Conservation (phyloP, 2,329 filamentous ascomycete species). For the Stachybotrys chlorohalonatus region DNA sequence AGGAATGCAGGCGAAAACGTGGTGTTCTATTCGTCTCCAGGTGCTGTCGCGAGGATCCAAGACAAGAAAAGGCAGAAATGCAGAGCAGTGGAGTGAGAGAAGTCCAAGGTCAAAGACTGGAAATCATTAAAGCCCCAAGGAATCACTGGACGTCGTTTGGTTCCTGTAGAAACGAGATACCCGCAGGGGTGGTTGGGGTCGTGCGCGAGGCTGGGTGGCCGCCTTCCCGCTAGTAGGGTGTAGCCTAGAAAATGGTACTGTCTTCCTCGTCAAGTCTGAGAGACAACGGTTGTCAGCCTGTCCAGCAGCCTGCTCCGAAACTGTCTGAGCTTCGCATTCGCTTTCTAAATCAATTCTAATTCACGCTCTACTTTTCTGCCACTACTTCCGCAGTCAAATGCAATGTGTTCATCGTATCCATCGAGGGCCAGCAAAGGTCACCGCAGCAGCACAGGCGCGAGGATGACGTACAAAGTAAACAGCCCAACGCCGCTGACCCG, state of each 20-base stretch:
- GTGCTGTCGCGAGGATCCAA: background rate
- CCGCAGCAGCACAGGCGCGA: background rate
- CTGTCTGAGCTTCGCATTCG: background rate
- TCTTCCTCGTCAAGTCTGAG: too few species aligned
- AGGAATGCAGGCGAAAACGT: background rate
- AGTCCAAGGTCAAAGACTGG: too few species aligned
- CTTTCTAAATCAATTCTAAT: too few species aligned
- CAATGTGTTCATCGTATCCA: too few species aligned
- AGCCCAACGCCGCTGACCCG: slow-evolving; percentile 8
- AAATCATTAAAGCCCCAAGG: too few species aligned
- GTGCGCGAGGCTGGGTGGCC: slow-evolving; percentile 2
- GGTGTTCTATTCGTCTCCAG: background rate
- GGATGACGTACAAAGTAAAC: slow-evolving; percentile 25
- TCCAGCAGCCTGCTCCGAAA: background rate
- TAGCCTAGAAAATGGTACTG: background rate
- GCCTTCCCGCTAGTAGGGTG: background rate
- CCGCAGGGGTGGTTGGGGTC: slow-evolving; percentile 10
- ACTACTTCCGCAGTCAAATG: too few species aligned
- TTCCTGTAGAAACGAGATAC: slow-evolving; percentile 16
- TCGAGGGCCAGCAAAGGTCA: too few species aligned
- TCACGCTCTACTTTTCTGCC: too few species aligned
- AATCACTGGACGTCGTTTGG: background rate
- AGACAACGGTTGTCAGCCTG: background rate
- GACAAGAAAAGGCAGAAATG: background rate
- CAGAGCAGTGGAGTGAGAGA: background rate